Conservation (phyloP, 768 basidiomycete genomes). For the Tricholoma sp. region DNA sequence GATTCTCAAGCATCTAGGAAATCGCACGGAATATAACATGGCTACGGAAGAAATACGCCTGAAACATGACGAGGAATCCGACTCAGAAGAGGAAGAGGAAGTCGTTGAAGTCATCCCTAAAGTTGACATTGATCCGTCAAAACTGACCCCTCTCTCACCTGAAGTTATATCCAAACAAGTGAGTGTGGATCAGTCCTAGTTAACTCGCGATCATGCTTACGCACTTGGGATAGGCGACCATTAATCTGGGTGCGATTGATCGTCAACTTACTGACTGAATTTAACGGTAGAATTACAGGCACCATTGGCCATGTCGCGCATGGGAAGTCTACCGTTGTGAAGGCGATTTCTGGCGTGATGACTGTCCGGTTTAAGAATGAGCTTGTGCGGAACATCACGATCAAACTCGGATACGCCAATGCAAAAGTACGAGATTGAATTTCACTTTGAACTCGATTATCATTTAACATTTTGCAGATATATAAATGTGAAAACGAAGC, state of each 20-base stretch:
- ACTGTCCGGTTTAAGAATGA: constrained; percentile 99
- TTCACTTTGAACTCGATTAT: constrained; percentile 7
- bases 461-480: constrained; percentile 51
- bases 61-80: constrained; percentile 63
- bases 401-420: constrained; percentile 98
- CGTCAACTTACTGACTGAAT: not conserved
- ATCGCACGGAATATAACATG: constrained; percentile 34
- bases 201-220: not conserved
- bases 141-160: constrained; percentile 82
- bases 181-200: constrained; percentile 17
- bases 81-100: constrained; percentile 64
- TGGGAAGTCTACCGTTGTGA: constrained; percentile 94
- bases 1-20: not conserved
- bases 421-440: constrained; percentile 70
- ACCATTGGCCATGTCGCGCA: constrained; percentile 99
- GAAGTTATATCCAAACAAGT: constrained; percentile 92
- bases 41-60: constrained; percentile 63
- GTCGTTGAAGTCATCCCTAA: constrained; percentile 51
- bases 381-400: constrained; percentile 97
- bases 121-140: constrained; percentile 76
- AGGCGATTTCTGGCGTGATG: constrained; percentile 97
- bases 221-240: constrained; percentile 71
- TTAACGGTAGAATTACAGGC: constrained; percentile 39
- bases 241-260: constrained; percentile 71
- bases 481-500: constrained; percentile 95